These are phyloP conservation scores for Delitschia confertaspora DNA, from an alignment of 495 filamentous ascomycete species.

Conservation along the genomic window DNA sequence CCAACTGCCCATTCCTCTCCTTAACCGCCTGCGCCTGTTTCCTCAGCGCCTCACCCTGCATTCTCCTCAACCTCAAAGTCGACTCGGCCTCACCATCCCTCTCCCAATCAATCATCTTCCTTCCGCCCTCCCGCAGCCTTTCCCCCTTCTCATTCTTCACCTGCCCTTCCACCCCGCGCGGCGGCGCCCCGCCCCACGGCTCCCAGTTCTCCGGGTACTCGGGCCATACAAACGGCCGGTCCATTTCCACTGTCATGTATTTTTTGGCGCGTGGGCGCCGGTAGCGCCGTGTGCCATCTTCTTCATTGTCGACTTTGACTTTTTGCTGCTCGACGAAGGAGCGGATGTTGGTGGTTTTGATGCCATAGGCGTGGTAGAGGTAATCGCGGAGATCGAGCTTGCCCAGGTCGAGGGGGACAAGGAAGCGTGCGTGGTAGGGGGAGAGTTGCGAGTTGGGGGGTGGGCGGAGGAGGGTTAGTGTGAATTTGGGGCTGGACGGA, in stretches of 20 bases:
- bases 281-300: too few species aligned
- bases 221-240: constrained; percentile 77
- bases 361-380: constrained; percentile 64
- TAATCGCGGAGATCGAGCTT: constrained; percentile 91
- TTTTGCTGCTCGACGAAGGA: constrained; percentile 67
- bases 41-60: too few species aligned
- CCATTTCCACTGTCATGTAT: constrained; percentile 85
- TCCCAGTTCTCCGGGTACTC: constrained; percentile 48
- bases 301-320: too few species aligned
- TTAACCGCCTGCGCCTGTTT: too few species aligned
- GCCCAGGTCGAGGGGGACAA: constrained; percentile 77
- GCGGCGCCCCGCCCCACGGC: constrained; percentile 39
- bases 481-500: constrained; percentile 60
- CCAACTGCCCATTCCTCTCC: too few species aligned
- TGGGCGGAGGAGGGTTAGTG: constrained; percentile 63
- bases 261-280: constrained; percentile 65
- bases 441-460: constrained; percentile 60
- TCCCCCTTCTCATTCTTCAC: constrained; percentile 31
- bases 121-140: constrained; percentile 1
- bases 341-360: constrained; percentile 58
- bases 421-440: constrained; percentile 71
- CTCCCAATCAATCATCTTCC: not conserved
- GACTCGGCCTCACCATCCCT: too few species aligned
- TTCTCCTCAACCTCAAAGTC: too few species aligned
- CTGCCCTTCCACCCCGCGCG: constrained; percentile 32